Evolutionary conservation across 164 flowering plant species (phyloP), one percentile per base, ranked within the genome.

Genomic region (Brasenia schreberi): DNA sequence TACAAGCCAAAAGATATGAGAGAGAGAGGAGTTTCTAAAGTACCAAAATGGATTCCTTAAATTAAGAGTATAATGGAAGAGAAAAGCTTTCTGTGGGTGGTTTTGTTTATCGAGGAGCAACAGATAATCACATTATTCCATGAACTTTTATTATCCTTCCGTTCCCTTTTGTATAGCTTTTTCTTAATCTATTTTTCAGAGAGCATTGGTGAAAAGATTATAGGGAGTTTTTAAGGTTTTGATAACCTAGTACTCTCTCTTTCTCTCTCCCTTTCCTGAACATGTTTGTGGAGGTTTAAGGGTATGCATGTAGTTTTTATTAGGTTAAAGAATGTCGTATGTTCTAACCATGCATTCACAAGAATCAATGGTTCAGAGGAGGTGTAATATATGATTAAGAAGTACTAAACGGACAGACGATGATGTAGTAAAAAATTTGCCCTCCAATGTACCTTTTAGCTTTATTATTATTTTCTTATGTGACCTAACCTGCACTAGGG

Each of bases 81-180:
- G 18, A n/a, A 11, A 61, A 23, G 10, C 33, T 61, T 61, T 18
- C 63, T 23, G 18, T 61, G 33, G 2, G 33, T 18, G 9, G 7
- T 61, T 61, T 61, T 18, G 63, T 49, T 49, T 49, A 49, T 49
- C 56, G 56, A 61, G 23, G 63, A 61, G 63, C 9, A n/a, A 18
- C 0, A n/a, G 63, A 61, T 18, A n/a, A 1, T 18, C 33, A 7
- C 63, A 61, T 9, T 58, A 14, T 58, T 61, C 33, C 18, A 1
- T 45, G 53, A 45, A 7, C 1, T 4, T 60, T n/a, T 19, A 7
- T 60, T 61, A 18, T 23, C 4, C 18, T 61, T 61, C 5, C 62
- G 1, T 23, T 18, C 63, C 33, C 0, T 12, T 61, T 61, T 58
- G 17, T 4, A 14, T 58, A 18, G 16, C 4, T 58, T 58, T 58